Conservation (phyloP, 768 basidiomycete genomes). For the Kondoa subrosea region DNA sequence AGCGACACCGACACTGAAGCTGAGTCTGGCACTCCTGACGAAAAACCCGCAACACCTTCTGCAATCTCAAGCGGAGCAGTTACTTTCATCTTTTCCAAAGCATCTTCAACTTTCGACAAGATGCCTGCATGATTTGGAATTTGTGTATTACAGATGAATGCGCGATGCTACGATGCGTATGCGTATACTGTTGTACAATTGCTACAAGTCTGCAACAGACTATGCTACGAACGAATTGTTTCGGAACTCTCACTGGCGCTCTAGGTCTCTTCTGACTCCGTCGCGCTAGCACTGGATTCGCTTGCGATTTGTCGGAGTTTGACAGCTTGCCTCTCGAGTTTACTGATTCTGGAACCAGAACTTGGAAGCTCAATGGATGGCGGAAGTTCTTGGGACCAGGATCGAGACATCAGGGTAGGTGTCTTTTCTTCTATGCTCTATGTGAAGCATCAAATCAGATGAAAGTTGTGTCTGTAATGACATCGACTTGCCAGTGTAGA, state of each 20-base stretch:
- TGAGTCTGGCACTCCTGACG: too few species aligned
- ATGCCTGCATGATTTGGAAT: background rate
- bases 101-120: background rate
- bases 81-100: background rate
- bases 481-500: background rate
- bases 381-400: background rate
- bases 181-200: too few species aligned
- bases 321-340: background rate
- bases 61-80: background rate
- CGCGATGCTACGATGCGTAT: too few species aligned
- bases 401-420: background rate
- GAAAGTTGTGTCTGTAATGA: background rate
- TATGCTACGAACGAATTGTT: too few species aligned
- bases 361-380: background rate
- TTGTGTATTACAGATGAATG: too few species aligned
- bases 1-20: background rate
- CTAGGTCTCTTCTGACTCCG: too few species aligned
- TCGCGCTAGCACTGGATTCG: too few species aligned
- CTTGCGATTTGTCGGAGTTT: background rate
- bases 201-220: too few species aligned
- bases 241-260: too few species aligned
- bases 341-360: background rate
- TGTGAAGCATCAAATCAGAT: background rate
- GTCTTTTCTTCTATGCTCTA: background rate
- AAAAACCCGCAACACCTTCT: background rate